phyloP scores from a whole-genome alignment of 768 basidiomycete genomes.

The Lentinus brumalis region DNA sequence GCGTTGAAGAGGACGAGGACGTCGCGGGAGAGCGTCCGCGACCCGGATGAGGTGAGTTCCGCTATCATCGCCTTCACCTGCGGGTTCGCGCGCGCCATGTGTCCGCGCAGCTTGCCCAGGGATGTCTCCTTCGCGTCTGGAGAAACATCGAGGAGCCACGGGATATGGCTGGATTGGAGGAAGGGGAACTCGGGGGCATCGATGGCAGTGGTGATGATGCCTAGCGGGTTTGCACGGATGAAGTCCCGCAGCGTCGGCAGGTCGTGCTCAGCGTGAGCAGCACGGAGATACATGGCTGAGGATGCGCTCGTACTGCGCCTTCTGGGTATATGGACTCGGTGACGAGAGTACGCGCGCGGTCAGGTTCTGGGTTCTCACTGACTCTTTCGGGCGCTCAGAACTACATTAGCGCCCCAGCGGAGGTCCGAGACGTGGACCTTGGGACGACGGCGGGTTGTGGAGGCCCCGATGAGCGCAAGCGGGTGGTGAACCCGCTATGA shows the following conservation, averaged over 20 bases:
- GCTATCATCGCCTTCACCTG: conserved; percentile 28
- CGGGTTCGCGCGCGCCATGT: conserved; percentile 31
- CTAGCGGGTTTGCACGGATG: conserved; percentile 38
- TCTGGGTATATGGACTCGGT: no score
- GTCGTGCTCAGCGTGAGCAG: conserved; percentile 39
- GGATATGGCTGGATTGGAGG: conserved; percentile 40
- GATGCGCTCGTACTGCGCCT: not conserved
- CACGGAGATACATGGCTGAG: conserved; percentile 39
- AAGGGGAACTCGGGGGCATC: conserved; percentile 24
- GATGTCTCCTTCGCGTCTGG: conserved; percentile 10
- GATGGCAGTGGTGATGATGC: conserved; percentile 40
- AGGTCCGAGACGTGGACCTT: no score
- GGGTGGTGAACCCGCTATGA: no score
- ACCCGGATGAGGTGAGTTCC: conserved; percentile 3
- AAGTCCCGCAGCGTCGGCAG: conserved; percentile 34
- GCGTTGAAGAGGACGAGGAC: conserved; percentile 28
- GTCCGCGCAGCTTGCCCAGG: conserved; percentile 26
- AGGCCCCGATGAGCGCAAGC: no score
- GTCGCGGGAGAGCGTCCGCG: conserved; percentile 11
- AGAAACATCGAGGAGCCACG: conserved; percentile 31
- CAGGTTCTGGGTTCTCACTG: no score
- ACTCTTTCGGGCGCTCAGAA: no score
- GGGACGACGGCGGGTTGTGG: no score
- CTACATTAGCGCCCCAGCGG: no score
- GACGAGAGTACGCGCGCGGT: no score